Evolutionary conservation across 768 basidiomycete species (phyloP).

Genomic region (Pleurotus salmoneostramineus): DNA sequence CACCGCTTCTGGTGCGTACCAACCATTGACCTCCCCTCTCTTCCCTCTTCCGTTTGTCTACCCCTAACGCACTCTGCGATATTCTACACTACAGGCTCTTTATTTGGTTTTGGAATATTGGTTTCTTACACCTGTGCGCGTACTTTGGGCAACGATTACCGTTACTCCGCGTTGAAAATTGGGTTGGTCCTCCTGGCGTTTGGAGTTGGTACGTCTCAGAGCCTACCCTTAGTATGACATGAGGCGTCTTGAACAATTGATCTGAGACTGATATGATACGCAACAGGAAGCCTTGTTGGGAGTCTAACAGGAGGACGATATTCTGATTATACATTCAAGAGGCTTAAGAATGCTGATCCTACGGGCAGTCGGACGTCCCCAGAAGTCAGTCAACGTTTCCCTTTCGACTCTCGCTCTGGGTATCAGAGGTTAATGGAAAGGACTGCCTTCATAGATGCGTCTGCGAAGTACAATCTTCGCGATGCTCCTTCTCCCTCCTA

Average conservation of each 20-base stretch:
- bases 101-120: slow-evolving; percentile 69
- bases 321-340: slow-evolving; percentile 38
- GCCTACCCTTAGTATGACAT: too few species aligned
- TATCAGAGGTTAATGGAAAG: too few species aligned
- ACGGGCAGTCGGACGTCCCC: slow-evolving; percentile 42
- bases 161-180: slow-evolving; percentile 63
- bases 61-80: too few species aligned
- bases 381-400: slow-evolving; percentile 54
- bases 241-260: too few species aligned
- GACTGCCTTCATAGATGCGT: too few species aligned
- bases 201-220: slow-evolving; percentile 66
- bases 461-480: slow-evolving; percentile 57
- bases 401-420: too few species aligned
- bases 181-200: slow-evolving; percentile 76
- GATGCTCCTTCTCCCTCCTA: slow-evolving; percentile 56
- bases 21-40: too few species aligned
- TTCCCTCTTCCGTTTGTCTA: too few species aligned
- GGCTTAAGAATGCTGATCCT: slow-evolving; percentile 29
- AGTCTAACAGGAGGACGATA: slow-evolving; percentile 40
- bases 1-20: slow-evolving; percentile 53
- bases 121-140: slow-evolving; percentile 73
- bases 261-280: too few species aligned
- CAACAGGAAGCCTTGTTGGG: slow-evolving; percentile 37
- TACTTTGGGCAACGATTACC: slow-evolving; percentile 60
- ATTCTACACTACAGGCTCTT: too few species aligned